Evolutionary conservation across 345 rosid genomes (phyloP), one percentile per base, ranked within the genome.

Genomic region (Cardiospermum halicacabum): DNA sequence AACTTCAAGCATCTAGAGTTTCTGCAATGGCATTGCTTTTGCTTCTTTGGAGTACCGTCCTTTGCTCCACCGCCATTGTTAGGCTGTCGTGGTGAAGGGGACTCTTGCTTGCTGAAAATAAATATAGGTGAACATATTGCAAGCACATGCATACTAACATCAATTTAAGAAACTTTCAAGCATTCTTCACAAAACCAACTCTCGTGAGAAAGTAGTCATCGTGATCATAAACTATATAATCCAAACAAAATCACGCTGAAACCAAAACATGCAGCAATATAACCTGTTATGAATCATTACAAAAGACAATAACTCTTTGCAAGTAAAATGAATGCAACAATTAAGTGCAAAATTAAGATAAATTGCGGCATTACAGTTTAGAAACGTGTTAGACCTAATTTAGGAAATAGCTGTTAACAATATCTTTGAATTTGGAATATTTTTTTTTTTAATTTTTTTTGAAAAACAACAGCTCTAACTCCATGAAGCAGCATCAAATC

Each of bases 11-110:
- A 91, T 27, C 73, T 80, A 13, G 96, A 83, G 67, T 72, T 75
- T 75, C 82, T 89, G 78, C 97, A 91, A 60, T 82, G 89, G 59
- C 96, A 91, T 60, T 75, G 89, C 74, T 68, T 91, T 64, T 70
- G 77, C 74, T 85, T 89, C 79, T 72, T 84, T 19, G 86, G 93
- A 48, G 85, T 83, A 61, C 53, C 74, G 51, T 86, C 91, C 57
- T 79, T 78, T n/a, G 70, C 74, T 32, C 85, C 89, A 59, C 32
- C 30, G 73, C 85, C 89, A 59, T 37, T 32, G 73, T 43, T 70
- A 21, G 18, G 21, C 34, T 47, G 74, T 31, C 71, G 69, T 64
- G 84, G 53, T 27, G 58, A 67, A 32, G 81, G 82, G 43, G 85
- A 73, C 31, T 82, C 85, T 71, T 72, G 84, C 65, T 74, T 74